Evolutionary conservation across 176 grass and related monocot genomes (phyloP).

Genomic region (Urochloa ruziziensis): DNA sequence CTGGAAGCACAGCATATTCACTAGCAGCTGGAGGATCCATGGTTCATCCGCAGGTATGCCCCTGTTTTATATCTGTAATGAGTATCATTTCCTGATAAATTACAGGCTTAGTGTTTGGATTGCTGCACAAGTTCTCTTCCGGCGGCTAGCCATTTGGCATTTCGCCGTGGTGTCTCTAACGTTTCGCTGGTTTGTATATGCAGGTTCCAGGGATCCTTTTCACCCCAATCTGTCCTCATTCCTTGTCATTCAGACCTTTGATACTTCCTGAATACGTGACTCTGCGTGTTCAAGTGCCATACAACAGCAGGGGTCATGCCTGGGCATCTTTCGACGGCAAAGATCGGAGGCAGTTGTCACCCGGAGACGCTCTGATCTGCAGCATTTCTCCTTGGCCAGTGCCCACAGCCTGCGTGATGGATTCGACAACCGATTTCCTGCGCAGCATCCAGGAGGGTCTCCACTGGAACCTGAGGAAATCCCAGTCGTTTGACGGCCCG

Average conservation of each 20-base stretch:
- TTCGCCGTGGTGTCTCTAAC: neutral
- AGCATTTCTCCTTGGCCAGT: conserved; percentile 92
- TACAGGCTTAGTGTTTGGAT: neutral
- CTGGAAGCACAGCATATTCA: conserved; percentile 93
- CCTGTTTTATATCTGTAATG: neutral
- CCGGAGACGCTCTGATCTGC: conserved; percentile 89
- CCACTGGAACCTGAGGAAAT: conserved; percentile 93
- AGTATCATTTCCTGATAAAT: neutral
- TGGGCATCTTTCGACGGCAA: conserved; percentile 99
- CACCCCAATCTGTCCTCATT: conserved; percentile 97
- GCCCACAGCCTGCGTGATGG: conserved; percentile 77
- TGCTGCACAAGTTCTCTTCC: neutral
- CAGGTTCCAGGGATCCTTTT: conserved; percentile 96
- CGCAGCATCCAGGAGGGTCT: conserved; percentile 97
- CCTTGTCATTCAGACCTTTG: conserved; percentile 85
- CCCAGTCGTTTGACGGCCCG: conserved; percentile 70
- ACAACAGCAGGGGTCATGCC: conserved; percentile 79
- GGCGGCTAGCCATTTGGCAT: neutral
- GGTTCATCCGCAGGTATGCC: conserved; percentile 92
- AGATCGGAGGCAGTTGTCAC: conserved; percentile 69
- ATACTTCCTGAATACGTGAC: conserved; percentile 90
- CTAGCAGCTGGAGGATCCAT: conserved; percentile 96
- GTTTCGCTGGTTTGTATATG: neutral
- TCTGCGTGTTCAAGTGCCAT: conserved; percentile 75
- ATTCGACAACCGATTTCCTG: conserved; percentile 83